Evolutionary conservation across 768 basidiomycete species (phyloP).

Genomic region (Lactifluus piperatus): DNA sequence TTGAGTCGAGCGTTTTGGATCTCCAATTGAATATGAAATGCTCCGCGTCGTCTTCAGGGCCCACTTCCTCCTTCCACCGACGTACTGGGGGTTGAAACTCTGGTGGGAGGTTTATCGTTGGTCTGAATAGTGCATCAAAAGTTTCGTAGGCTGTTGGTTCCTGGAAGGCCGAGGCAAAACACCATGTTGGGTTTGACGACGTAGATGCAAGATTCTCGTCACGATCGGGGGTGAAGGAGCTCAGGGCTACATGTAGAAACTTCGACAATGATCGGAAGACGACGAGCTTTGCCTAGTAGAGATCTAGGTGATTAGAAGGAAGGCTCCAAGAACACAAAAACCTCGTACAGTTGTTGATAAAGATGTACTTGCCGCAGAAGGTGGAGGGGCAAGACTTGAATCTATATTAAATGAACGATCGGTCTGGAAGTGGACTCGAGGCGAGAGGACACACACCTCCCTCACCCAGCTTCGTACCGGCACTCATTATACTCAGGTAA

Average conservation of each 20-base stretch:
- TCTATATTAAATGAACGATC: slow-evolving; percentile 24
- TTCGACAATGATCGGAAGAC: slow-evolving; percentile 61
- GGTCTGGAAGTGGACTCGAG: background rate
- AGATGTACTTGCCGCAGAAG: slow-evolving; percentile 55
- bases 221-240: slow-evolving; percentile 14
- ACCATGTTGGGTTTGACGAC: slow-evolving; percentile 46
- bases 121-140: slow-evolving; percentile 42
- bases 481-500: slow-evolving; percentile 70
- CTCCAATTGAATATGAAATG: slow-evolving; percentile 21
- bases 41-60: slow-evolving; percentile 31
- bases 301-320: slow-evolving; percentile 2
- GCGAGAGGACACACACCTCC: slow-evolving; percentile 32
- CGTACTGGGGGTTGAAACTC: background rate
- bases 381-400: slow-evolving; percentile 33
- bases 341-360: slow-evolving; percentile 52
- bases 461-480: slow-evolving; percentile 53
- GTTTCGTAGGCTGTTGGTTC: slow-evolving; percentile 40
- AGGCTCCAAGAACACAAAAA: background rate
- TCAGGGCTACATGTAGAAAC: slow-evolving; percentile 49
- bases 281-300: slow-evolving; percentile 62
- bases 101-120: slow-evolving; percentile 13
- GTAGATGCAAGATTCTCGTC: slow-evolving; percentile 1
- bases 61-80: slow-evolving; percentile 31
- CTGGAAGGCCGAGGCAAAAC: slow-evolving; percentile 51
- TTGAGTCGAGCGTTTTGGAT: slow-evolving; percentile 13